Conservation (phyloP, 257 asterid species). For the Leonotis leonurus region DNA sequence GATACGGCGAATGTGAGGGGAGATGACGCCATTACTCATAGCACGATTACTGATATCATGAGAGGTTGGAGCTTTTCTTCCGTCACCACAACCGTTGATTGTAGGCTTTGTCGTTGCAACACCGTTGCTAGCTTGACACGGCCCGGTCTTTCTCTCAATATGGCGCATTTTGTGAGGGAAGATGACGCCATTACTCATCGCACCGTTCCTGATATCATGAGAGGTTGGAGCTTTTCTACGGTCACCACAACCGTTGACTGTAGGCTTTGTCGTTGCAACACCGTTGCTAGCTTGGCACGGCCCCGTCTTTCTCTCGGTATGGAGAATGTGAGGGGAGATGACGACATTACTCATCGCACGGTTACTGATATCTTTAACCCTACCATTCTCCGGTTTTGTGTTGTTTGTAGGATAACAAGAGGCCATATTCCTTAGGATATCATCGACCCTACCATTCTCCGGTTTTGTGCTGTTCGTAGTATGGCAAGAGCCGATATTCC, state of each 20-base stretch:
- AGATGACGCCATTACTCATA: conserved; percentile 16
- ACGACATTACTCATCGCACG: conserved; percentile 17
- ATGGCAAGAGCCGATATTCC: conserved; percentile 15
- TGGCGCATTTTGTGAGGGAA: conserved; percentile 17
- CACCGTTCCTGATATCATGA: conserved; percentile 2
- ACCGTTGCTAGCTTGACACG: conserved; percentile 16
- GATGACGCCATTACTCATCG: conserved; percentile 16
- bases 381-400: too few relatives aligned
- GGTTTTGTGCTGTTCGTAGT: conserved; percentile 12
- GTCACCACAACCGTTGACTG: conserved; percentile 1
- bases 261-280: conserved; percentile 8
- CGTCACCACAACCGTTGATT: conserved; percentile 1
- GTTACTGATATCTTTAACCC: too few relatives aligned
- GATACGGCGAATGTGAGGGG: conserved; percentile 15
- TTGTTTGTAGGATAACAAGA: too few relatives aligned
- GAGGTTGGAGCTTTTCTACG: background rate
- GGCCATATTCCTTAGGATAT: too few relatives aligned
- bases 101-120: conserved; percentile 9
- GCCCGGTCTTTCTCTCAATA: conserved; percentile 22
- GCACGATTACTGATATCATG: conserved; percentile 4
- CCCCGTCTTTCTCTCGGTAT: conserved; percentile 20
- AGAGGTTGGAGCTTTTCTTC: background rate
- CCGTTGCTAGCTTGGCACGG: conserved; percentile 19
- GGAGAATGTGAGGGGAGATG: conserved; percentile 16
- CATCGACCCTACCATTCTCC: conserved; percentile 13